These are phyloP conservation scores for Claviceps monticola DNA, from an alignment of 2,329 filamentous ascomycete genomes.

Conservation along the genomic window DNA sequence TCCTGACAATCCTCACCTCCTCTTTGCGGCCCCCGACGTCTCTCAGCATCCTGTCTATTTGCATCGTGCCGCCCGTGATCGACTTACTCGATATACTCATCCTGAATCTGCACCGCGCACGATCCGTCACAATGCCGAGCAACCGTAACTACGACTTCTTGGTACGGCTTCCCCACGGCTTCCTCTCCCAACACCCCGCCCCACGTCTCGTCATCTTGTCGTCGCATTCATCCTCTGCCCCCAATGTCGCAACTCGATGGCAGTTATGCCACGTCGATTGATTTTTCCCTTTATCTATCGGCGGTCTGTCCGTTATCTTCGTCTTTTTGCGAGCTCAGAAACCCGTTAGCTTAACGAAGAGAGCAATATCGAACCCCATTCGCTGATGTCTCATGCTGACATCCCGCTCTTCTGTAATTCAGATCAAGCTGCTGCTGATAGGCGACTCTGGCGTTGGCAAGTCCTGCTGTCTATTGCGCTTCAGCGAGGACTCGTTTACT, in stretches of 20 bases:
- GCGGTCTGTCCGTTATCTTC: not conserved
- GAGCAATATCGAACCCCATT: not conserved
- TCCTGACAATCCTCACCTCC: not conserved
- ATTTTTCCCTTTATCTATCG: not conserved
- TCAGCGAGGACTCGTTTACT: conserved; percentile 95
- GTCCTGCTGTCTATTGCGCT: conserved; percentile 90
- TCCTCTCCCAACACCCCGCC: conserved; percentile 7
- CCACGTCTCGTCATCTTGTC: not conserved
- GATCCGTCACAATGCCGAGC: conserved; percentile 62
- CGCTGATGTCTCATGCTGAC: conserved; percentile 1
- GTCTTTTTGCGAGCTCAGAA: not conserved
- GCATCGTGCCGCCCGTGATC: not conserved
- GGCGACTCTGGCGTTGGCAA: conserved; percentile 95
- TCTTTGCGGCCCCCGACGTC: not conserved
- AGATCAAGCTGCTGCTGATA: conserved; percentile 96
- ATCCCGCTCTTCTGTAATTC: conserved; percentile 6
- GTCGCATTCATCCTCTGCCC: not conserved
- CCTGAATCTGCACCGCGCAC: conserved; percentile 4
- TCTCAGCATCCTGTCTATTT: not conserved
- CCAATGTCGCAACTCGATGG: not conserved
- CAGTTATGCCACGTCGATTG: not conserved
- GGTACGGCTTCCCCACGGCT: conserved; percentile 40
- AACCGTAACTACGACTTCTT: conserved; percentile 99
- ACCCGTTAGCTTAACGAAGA: not conserved
- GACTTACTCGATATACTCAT: not conserved